Base-by-base conservation (phyloP, 345 rosid species). In the Lagerstroemia speciosa region DNA sequence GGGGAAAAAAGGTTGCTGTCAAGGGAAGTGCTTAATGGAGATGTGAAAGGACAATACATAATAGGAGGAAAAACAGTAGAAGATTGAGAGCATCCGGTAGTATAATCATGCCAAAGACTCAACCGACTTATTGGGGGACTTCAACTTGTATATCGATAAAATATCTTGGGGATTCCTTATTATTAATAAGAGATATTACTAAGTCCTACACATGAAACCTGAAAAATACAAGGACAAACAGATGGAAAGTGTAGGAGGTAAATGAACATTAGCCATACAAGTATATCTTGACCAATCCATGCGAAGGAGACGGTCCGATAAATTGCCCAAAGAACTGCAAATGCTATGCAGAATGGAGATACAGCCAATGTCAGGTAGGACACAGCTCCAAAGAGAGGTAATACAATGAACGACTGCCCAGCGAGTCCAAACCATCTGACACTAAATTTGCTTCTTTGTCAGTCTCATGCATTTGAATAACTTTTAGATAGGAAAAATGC, bases 221-320 rank as follows among this genome's bases (percentile, higher is more conserved):
- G 34, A 33, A 32, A 2, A 41, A 41, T 41, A 41, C 14, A 41
- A 41, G 14, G 46, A 41, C 14, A 14, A 41, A 41, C 15, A 41
- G 14, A 41, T 41, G 46, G 46, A 41, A 41, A 41, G 46, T 41
- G 16, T 41, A 14, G 1, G 16, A 41, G 46, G 16, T 41, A 40
- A 37, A 40, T 15, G 1, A 66, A 66, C 26, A 36, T 33, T 34
- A 32, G 53, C 77, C 95, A 89, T 84, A 94, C 97, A 81, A 94
- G 99, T 76, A 94, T 85, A 78, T 94, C 96, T 94, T 94, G 97
- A 69, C 96, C 99, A 77, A 94, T 94, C 97, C 97, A 94, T 76
- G 99, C 96, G 75, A 79, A 83, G 43, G 91, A 75, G 79, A 64
- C 62, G 66, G 67, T 82, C 30, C 97, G 92, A 71, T 69, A 80